Conservation (phyloP, 106 monocot genomes). For the Cymbidium sinense region DNA sequence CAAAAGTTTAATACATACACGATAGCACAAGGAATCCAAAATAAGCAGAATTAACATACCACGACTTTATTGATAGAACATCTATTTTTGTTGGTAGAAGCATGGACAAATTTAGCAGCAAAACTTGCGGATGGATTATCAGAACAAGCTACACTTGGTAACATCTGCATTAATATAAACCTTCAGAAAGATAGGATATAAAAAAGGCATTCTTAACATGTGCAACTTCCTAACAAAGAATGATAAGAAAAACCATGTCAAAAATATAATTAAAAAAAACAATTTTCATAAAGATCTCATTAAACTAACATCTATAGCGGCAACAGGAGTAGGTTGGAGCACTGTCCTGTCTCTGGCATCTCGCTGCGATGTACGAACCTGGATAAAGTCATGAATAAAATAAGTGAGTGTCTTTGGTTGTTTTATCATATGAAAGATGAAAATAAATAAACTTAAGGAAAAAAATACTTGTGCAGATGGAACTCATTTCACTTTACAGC, state of each 20-base stretch:
- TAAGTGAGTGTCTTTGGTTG: not conserved
- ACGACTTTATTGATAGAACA: constrained; percentile 93
- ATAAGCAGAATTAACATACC: constrained; percentile 40
- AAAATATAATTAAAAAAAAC: not conserved
- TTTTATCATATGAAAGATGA: not conserved
- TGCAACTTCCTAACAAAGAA: not conserved
- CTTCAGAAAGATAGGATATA: constrained; percentile 4
- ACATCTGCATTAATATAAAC: constrained; percentile 58
- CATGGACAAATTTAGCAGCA: constrained; percentile 96
- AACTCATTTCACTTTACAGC: too few species aligned
- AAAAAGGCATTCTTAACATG: not conserved
- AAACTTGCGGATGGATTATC: constrained; percentile 97
- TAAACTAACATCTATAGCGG: constrained; percentile 74
- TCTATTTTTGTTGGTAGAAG: constrained; percentile 93
- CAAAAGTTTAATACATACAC: not conserved
- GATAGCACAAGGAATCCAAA: not conserved
- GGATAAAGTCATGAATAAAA: constrained; percentile 11
- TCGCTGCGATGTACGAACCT: constrained; percentile 92
- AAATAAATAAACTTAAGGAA: too few species aligned
- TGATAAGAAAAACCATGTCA: not conserved
- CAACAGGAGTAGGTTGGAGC: constrained; percentile 88
- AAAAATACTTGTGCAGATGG: too few species aligned
- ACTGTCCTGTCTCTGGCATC: constrained; percentile 69
- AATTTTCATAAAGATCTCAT: not conserved
- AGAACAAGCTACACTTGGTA: constrained; percentile 80